Conservation (phyloP, 352 stramenopile genomes). For the Globisporangium spinosum region DNA sequence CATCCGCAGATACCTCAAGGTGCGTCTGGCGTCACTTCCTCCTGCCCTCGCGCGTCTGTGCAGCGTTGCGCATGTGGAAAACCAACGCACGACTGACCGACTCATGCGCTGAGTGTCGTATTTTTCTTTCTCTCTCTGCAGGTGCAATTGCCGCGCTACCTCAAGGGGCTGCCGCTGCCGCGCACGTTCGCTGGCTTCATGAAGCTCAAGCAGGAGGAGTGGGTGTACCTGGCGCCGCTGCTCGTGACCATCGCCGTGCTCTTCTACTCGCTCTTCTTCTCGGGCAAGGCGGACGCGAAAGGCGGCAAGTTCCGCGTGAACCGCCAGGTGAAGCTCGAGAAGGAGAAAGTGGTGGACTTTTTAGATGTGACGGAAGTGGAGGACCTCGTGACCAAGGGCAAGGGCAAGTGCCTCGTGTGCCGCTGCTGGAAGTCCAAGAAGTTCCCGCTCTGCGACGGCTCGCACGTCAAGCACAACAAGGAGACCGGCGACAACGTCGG, state of each 20-base stretch:
- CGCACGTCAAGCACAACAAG: conserved; percentile 88
- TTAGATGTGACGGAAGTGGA: conserved; percentile 68
- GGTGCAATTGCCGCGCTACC: conserved; percentile 74
- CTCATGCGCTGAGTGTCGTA: background rate
- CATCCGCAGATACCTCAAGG: conserved; percentile 80
- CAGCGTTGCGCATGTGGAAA: background rate
- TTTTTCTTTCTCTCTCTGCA: conserved; percentile 12
- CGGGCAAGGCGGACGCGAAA: conserved; percentile 42
- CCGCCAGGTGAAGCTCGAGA: conserved; percentile 61
- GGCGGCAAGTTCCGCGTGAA: conserved; percentile 61
- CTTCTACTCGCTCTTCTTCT: conserved; percentile 62
- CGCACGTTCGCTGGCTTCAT: conserved; percentile 79
- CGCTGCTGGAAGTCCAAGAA: conserved; percentile 90
- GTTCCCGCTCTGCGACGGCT: conserved; percentile 78
- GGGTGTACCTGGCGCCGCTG: conserved; percentile 79
- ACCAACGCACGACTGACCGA: background rate
- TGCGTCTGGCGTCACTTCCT: conserved; percentile 10
- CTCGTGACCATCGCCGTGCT: conserved; percentile 73
- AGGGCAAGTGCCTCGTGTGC: conserved; percentile 80
- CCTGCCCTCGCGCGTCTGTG: background rate
- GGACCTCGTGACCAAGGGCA: conserved; percentile 67
- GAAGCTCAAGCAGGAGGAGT: conserved; percentile 85
- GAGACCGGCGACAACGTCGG: conserved; percentile 82
- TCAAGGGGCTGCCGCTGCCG: conserved; percentile 76
- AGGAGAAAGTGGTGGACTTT: conserved; percentile 81